A percentile compares a stretch with the other conserved stretches of the same genome.
Evolutionary conservation across 2,329 filamentous ascomycete genomes (phyloP).

Genomic region (Lasiodiplodia citricola): DNA sequence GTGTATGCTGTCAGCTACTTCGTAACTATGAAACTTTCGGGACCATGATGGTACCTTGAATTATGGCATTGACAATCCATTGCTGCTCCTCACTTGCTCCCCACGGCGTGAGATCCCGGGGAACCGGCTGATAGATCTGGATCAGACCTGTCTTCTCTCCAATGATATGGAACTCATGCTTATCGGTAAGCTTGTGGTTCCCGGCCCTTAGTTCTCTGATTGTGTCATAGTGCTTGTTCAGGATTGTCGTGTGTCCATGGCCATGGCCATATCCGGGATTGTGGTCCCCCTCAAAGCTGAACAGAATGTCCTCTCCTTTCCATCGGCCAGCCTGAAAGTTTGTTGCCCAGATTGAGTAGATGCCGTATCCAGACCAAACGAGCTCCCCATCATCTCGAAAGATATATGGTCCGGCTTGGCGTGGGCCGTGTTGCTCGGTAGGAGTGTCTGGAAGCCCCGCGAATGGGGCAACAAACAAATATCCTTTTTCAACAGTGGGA

Average conservation of each 20-base stretch:
- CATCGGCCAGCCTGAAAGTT: slow-evolving; percentile 60
- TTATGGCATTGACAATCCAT: slow-evolving; percentile 62
- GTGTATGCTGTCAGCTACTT: slow-evolving; percentile 44
- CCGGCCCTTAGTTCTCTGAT: slow-evolving; percentile 59
- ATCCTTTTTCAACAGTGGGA: slow-evolving; percentile 48
- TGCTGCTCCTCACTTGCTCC: slow-evolving; percentile 56
- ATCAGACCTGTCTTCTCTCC: slow-evolving; percentile 60
- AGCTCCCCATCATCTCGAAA: slow-evolving; percentile 61
- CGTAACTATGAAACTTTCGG: neutral
- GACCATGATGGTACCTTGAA: slow-evolving; percentile 51
- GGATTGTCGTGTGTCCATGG: slow-evolving; percentile 59
- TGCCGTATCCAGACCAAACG: slow-evolving; percentile 62
- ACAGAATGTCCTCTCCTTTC: slow-evolving; percentile 59
- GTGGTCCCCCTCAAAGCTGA: slow-evolving; percentile 60
- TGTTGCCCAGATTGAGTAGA: slow-evolving; percentile 58
- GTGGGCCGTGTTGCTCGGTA: slow-evolving; percentile 50
- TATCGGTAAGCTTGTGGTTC: slow-evolving; percentile 47
- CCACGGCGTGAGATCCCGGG: slow-evolving; percentile 42
- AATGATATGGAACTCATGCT: slow-evolving; percentile 63
- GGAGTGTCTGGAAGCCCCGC: slow-evolving; percentile 33
- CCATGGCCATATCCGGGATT: slow-evolving; percentile 60
- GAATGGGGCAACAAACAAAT: slow-evolving; percentile 52
- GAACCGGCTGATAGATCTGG: slow-evolving; percentile 59
- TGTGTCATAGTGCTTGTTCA: slow-evolving; percentile 61
- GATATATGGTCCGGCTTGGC: slow-evolving; percentile 62